These are phyloP conservation scores for Mycosarcoma maydis DNA, from an alignment of 1,284 basidiomycete species.

Conservation along the genomic window DNA sequence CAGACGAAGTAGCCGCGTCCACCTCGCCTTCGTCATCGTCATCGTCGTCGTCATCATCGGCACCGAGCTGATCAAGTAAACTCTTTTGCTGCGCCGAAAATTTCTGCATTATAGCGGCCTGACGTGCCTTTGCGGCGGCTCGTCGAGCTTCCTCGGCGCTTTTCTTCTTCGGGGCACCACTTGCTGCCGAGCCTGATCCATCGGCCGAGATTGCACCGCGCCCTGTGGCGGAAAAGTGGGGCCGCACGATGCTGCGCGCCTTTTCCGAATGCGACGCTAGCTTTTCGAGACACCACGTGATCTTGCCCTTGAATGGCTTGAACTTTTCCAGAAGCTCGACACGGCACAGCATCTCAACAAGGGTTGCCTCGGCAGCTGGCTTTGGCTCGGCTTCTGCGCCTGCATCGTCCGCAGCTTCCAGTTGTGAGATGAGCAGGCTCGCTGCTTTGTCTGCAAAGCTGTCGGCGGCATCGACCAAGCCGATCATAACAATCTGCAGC, in stretches of 20 bases:
- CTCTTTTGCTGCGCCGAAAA: slow-evolving; percentile 65
- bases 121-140: slow-evolving; percentile 61
- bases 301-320: slow-evolving; percentile 52
- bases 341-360: slow-evolving; percentile 49
- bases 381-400: background rate
- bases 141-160: slow-evolving; percentile 51
- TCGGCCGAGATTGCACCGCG: slow-evolving; percentile 18
- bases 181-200: background rate
- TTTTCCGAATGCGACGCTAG: slow-evolving; percentile 18
- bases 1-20: slow-evolving; percentile 22
- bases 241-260: slow-evolving; percentile 14
- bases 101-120: slow-evolving; percentile 64
- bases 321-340: slow-evolving; percentile 48
- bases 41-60: slow-evolving; percentile 55
- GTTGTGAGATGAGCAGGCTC: slow-evolving; percentile 6
- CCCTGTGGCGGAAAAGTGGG: slow-evolving; percentile 31
- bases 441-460: slow-evolving; percentile 38
- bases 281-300: slow-evolving; percentile 55
- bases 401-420: slow-evolving; percentile 13
- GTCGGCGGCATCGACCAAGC: slow-evolving; percentile 47
- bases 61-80: slow-evolving; percentile 59
- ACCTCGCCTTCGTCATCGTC: slow-evolving; percentile 46
- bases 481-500: slow-evolving; percentile 72
- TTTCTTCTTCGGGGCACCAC: slow-evolving; percentile 15
- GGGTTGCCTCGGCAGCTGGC: slow-evolving; percentile 10